Evolutionary conservation across 257 asterid genomes (phyloP).

Genomic region (Scutellaria minor): DNA sequence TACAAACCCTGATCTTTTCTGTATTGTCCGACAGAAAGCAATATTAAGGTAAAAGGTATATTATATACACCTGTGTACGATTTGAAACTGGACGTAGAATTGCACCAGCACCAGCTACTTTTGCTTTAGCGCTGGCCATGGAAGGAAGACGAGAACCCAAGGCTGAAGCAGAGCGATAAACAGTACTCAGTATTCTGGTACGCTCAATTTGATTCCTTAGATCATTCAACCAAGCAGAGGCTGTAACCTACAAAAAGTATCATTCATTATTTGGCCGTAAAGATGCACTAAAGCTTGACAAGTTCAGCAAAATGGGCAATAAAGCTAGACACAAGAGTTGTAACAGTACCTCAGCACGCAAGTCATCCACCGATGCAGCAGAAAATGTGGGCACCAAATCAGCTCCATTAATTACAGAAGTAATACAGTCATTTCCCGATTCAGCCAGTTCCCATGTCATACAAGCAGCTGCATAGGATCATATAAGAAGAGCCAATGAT

Average conservation of each 20-base stretch:
- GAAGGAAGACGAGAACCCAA: conserved; percentile 98
- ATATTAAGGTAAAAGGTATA: background rate
- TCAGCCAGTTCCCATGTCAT: conserved; percentile 99
- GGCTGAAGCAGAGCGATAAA: conserved; percentile 97
- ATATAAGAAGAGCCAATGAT: conserved; percentile 11
- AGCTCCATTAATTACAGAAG: conserved; percentile 90
- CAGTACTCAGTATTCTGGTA: conserved; percentile 90
- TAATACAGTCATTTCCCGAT: conserved; percentile 78
- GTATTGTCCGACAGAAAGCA: conserved; percentile 9
- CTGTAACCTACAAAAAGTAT: conserved; percentile 70
- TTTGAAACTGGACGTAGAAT: conserved; percentile 90
- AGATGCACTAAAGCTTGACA: no score
- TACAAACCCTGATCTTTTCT: background rate
- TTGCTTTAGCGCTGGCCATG: conserved; percentile 91
- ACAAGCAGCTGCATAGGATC: conserved; percentile 82
- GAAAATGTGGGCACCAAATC: conserved; percentile 98
- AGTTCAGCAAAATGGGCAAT: background rate
- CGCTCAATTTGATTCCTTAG: conserved; percentile 90
- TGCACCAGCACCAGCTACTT: conserved; percentile 98
- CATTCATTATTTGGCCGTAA: background rate
- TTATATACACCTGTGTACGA: conserved; percentile 74
- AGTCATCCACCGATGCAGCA: conserved; percentile 92
- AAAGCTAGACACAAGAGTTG: background rate
- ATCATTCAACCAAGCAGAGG: conserved; percentile 98
- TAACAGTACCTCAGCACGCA: conserved; percentile 88